phyloP scores from a whole-genome alignment of 192 early-diverging fungal species.

The Entomortierella beljakovae region DNA sequence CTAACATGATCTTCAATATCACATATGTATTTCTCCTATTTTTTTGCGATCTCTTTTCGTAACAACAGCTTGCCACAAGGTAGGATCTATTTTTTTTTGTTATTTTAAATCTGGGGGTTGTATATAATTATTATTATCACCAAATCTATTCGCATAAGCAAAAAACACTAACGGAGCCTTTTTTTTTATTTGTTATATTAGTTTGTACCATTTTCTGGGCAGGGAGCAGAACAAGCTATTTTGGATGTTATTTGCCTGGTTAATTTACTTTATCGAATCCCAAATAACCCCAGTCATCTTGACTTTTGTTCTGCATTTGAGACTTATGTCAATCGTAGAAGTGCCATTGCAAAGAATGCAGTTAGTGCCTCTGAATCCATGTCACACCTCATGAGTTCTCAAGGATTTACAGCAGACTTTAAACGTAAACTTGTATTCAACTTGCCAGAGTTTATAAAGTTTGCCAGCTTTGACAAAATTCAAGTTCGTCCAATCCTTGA shows the following conservation, averaged over 20 bases:
- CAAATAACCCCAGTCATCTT: constrained; percentile 7
- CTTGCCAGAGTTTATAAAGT: constrained; percentile 20
- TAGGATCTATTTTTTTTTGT: background rate
- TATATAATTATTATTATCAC: background rate
- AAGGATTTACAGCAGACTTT: constrained; percentile 29
- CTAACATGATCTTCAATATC: background rate
- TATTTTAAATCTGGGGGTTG: background rate
- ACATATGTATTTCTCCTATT: background rate
- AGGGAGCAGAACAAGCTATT: constrained; percentile 46
- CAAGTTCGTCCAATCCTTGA: constrained; percentile 32
- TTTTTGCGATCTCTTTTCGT: background rate
- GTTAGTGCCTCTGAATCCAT: constrained; percentile 12
- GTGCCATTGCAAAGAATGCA: constrained; percentile 24
- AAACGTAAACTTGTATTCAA: constrained; percentile 41
- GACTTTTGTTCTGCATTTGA: constrained; percentile 26
- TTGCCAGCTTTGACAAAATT: constrained; percentile 18
- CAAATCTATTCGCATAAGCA: background rate
- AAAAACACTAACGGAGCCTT: background rate
- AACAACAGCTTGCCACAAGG: constrained; percentile 39
- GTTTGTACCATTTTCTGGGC: constrained; percentile 44
- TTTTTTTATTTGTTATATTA: constrained; percentile 5
- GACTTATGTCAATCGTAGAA: constrained; percentile 2
- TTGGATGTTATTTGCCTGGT: constrained; percentile 33
- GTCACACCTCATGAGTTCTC: constrained; percentile 40
- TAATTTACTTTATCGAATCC: constrained; percentile 28